Evolutionary conservation across 257 asterid species (phyloP).

Genomic region (Echites panduratus): DNA sequence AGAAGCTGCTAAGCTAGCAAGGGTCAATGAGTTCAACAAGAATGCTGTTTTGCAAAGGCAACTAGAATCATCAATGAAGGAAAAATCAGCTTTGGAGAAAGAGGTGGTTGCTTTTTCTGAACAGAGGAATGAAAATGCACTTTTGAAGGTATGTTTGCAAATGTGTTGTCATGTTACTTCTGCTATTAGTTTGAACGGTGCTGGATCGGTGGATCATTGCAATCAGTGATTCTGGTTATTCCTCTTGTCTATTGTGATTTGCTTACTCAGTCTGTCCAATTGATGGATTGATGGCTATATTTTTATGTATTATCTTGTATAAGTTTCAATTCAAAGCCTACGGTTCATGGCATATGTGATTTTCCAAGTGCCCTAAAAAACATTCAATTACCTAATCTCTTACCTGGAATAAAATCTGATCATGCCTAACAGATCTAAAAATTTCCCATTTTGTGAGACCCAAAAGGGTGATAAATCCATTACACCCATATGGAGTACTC

Average conservation of each 20-base stretch:
- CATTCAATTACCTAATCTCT: neutral
- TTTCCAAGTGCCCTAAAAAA: neutral
- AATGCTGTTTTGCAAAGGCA: conserved; percentile 64
- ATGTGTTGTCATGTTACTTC: neutral
- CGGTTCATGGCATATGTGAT: neutral
- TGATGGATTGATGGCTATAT: neutral
- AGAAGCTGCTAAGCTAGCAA: conserved; percentile 87
- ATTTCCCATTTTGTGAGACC: neutral
- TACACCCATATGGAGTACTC: neutral
- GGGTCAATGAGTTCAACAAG: conserved; percentile 86
- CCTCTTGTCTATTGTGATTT: neutral
- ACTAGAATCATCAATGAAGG: conserved; percentile 63
- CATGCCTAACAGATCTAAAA: neutral
- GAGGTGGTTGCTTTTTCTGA: conserved; percentile 51
- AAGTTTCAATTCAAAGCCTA: neutral
- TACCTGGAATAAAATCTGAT: neutral
- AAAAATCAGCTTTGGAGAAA: conserved; percentile 68
- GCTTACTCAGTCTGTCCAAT: neutral
- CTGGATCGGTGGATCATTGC: neutral
- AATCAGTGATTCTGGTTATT: neutral
- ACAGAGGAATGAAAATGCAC: conserved; percentile 67
- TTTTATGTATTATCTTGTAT: neutral
- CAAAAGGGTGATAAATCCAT: neutral
- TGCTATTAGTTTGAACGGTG: conserved; percentile 3
- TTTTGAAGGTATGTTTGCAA: conserved; percentile 53